These are phyloP conservation scores for Diplodia corticola DNA, from an alignment of 2,329 filamentous ascomycete genomes.

Conservation along the genomic window DNA sequence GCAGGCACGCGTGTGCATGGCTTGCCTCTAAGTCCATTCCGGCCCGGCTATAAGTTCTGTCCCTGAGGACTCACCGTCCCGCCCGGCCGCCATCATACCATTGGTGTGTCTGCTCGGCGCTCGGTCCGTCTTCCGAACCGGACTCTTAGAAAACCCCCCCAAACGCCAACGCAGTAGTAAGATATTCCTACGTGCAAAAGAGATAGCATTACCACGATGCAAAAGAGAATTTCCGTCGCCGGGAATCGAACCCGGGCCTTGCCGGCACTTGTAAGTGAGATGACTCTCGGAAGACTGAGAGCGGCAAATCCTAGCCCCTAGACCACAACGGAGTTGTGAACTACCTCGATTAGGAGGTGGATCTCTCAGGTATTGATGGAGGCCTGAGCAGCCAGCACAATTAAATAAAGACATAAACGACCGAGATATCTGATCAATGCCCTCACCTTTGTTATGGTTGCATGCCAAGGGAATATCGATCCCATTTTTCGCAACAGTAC, in stretches of 20 bases:
- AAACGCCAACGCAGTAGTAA: background rate
- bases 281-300: conserved; percentile 9
- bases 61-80: background rate
- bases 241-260: conserved; percentile 21
- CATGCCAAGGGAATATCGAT: no score
- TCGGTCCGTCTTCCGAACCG: background rate
- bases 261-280: conserved; percentile 16
- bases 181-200: background rate
- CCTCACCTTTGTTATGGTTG: no score
- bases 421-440: no score
- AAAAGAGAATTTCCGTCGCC: conserved; percentile 16
- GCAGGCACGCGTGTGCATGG: no score
- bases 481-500: no score
- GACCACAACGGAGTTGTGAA: conserved; percentile 17
- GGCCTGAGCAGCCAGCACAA: no score
- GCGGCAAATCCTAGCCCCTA: conserved; percentile 21
- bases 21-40: no score
- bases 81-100: background rate
- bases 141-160: background rate
- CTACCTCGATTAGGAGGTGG: background rate
- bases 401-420: background rate
- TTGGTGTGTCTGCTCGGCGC: no score
- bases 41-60: background rate
- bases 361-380: background rate
- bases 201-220: background rate